phyloP scores from a whole-genome alignment of 2,329 filamentous ascomycete genomes.

The Verticillium alfalfae region DNA sequence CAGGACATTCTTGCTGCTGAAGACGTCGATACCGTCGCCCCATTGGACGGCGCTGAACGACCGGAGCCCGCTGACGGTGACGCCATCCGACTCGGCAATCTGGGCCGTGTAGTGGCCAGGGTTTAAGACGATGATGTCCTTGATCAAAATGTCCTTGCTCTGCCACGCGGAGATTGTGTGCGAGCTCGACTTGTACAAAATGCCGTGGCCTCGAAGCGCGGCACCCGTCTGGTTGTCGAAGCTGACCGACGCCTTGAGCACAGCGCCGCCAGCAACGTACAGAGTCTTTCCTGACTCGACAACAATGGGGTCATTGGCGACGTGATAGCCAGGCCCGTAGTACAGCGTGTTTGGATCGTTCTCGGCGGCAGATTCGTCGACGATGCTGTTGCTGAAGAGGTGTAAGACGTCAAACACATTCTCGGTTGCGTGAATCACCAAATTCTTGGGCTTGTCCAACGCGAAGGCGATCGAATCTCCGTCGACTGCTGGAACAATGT shows the following conservation, averaged over 20 bases:
- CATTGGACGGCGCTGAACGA: slow-evolving; percentile 10
- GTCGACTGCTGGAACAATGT: not conserved
- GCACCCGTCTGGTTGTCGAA: slow-evolving; percentile 12
- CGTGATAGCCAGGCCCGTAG: slow-evolving; percentile 16
- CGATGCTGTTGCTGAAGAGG: slow-evolving; percentile 14
- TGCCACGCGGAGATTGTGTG: slow-evolving; percentile 7
- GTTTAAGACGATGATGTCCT: slow-evolving; percentile 10
- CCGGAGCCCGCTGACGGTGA: slow-evolving; percentile 10
- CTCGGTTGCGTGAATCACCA: slow-evolving; percentile 12
- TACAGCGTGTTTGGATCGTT: slow-evolving; percentile 11
- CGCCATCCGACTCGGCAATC: slow-evolving; percentile 5
- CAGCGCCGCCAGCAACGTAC: slow-evolving; percentile 11
- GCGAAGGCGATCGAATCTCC: not conserved
- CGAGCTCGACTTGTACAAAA: slow-evolving; percentile 7
- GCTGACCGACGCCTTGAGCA: slow-evolving; percentile 12
- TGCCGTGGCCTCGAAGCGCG: slow-evolving; percentile 12
- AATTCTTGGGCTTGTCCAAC: not conserved
- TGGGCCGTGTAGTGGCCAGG: slow-evolving; percentile 6
- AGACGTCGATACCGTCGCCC: slow-evolving; percentile 20
- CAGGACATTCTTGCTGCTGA: slow-evolving; percentile 14
- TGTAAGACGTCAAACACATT: slow-evolving; percentile 17
- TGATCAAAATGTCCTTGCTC: slow-evolving; percentile 11
- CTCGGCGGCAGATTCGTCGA: slow-evolving; percentile 1
- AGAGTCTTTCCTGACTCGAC: slow-evolving; percentile 9
- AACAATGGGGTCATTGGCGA: slow-evolving; percentile 7